Base-by-base conservation (phyloP, 169 alveolate species). In the Eimeria falciformis region DNA sequence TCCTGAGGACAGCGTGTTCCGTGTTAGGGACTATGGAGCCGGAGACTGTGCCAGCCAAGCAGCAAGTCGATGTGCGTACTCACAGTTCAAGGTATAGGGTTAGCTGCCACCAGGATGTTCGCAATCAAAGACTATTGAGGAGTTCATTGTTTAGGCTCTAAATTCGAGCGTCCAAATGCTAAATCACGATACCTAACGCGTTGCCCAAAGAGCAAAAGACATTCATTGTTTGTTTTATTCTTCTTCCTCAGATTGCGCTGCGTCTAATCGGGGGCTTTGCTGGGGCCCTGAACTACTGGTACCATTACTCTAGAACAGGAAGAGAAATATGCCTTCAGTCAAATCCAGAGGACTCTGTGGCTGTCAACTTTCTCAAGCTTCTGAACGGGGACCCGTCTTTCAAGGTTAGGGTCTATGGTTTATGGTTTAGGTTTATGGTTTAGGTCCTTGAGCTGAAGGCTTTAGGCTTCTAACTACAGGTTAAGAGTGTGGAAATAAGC, bases 241-340 rank as follows among this genome's bases (percentile, higher is more conserved):
- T 12, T 55, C 50, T 53, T 18, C 65, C n/a, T 37, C 92, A 85
- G 91, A 83, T 94, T 11, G 88, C 94, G 33, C 69, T 83, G 21
- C 79, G 92, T 3, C 91, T 92, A 33, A 94, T 94, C 21, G 96
- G 96, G 3, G 25, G 94, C 11, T 95, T 92, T 66, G 94, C 95
- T 14, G 95, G 97, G 1, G 95, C 96, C 55, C 84, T 96, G 33
- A 62, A 92, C 33, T 96, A 96, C 86, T 96, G 98, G 98, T 91
- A 94, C 43, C 97, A 96, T 85, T 96, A 43, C 93, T 84, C 94
- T 45, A 94, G 94, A 21, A 58, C 85, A n/a, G 97, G 97, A 33
- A 92, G 55, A 9, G 85, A 96, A 82, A 95, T 96, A 27, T 81
- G 71, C 40, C 94, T 92, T 40, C 55, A 86, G 29, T 95, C 97